Evolutionary conservation across 805 yeast genomes (phyloP).

Genomic region (Maudiozyma barnettii): DNA sequence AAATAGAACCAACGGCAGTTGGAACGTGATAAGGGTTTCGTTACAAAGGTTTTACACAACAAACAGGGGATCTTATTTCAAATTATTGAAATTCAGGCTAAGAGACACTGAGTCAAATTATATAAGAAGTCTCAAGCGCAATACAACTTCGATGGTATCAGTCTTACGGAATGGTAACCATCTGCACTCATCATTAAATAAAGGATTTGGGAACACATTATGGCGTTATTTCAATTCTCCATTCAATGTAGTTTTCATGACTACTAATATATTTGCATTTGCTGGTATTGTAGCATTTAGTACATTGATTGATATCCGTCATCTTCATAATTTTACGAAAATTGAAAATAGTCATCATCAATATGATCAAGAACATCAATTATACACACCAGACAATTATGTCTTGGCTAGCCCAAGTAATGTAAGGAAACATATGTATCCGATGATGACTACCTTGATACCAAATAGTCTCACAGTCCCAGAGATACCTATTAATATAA

Average conservation of each 20-base stretch:
- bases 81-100: background rate
- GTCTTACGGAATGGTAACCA: background rate
- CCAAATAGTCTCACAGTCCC: background rate
- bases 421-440: background rate
- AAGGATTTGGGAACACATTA: slow-evolving; percentile 8
- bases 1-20: no score
- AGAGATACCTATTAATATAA: background rate
- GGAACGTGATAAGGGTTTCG: background rate
- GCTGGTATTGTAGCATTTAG: slow-evolving; percentile 29
- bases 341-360: background rate
- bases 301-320: slow-evolving; percentile 16
- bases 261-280: slow-evolving; percentile 30
- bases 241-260: slow-evolving; percentile 30
- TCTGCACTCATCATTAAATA: background rate
- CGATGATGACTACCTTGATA: background rate
- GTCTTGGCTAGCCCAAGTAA: background rate
- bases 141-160: slow-evolving; percentile 1
- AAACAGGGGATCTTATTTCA: background rate
- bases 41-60: background rate
- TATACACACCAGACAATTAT: background rate
- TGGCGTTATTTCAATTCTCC: slow-evolving; percentile 35
- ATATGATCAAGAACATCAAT: background rate
- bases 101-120: background rate
- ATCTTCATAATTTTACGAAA: background rate
- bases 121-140: background rate